Conservation (phyloP, 345 rosid genomes). For the Balakata baccata region DNA sequence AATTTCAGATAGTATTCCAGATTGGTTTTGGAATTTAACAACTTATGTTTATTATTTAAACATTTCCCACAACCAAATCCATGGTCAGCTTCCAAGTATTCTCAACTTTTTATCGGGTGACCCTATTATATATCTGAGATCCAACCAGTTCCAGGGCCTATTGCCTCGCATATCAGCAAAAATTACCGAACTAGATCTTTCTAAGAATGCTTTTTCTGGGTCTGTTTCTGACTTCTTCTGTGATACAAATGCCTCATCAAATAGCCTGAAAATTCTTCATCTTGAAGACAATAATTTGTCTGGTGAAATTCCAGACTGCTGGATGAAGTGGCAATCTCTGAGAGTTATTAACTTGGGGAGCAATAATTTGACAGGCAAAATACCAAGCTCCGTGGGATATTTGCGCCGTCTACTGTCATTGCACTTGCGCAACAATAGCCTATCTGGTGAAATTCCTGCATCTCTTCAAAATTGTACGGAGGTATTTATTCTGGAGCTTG, state of each 20-base stretch:
- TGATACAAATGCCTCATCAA: background rate
- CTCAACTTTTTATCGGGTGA: background rate
- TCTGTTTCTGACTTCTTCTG: background rate
- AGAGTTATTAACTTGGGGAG: background rate
- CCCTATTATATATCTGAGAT: background rate
- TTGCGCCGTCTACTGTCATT: background rate
- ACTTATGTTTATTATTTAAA: background rate
- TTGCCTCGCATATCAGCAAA: background rate
- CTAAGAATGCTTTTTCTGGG: background rate
- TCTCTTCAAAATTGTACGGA: background rate
- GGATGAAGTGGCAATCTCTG: conserved; percentile 1
- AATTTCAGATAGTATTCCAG: conserved; percentile 1
- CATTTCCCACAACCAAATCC: conserved; percentile 5
- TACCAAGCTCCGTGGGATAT: conserved; percentile 1
- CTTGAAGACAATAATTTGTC: background rate
- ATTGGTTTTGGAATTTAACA: conserved; percentile 6
- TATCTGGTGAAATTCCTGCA: conserved; percentile 5
- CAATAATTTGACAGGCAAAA: conserved; percentile 6
- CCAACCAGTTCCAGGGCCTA: background rate
- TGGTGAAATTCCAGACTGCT: conserved; percentile 5
- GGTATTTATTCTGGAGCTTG: background rate
- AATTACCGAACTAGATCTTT: background rate
- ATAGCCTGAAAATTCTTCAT: background rate
- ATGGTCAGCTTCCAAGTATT: conserved; percentile 7
- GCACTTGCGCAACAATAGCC: conserved; percentile 7